Conservation (phyloP, 2,329 filamentous ascomycete species). For the Aureobasidium uvarum region DNA sequence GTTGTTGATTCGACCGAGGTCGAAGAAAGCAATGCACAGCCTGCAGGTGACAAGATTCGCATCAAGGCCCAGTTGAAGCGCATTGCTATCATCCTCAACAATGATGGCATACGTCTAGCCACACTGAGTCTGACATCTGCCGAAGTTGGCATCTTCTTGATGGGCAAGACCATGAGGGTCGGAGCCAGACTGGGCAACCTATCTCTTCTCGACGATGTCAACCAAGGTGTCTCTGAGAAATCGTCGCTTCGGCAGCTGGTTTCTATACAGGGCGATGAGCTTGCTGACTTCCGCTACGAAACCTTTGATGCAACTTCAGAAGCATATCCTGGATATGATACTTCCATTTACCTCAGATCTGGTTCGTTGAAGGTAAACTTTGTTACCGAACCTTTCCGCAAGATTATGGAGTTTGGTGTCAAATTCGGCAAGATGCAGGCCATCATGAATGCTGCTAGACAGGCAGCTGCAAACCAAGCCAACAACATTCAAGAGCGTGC, state of each 20-base stretch:
- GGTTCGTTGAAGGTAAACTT: slow-evolving; percentile 98
- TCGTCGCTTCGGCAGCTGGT: slow-evolving; percentile 83
- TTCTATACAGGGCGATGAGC: slow-evolving; percentile 90
- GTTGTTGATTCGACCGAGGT: slow-evolving; percentile 38
- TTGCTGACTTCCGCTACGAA: slow-evolving; percentile 96
- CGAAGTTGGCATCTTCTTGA: slow-evolving; percentile 84
- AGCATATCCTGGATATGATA: slow-evolving; percentile 90
- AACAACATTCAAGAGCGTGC: slow-evolving; percentile 89
- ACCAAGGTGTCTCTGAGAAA: slow-evolving; percentile 77
- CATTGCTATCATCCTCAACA: slow-evolving; percentile 92
- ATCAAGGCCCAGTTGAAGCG: slow-evolving; percentile 93
- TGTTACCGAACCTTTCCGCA: slow-evolving; percentile 92
- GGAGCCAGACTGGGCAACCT: slow-evolving; percentile 84
- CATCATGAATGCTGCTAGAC: slow-evolving; percentile 93
- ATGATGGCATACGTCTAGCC: slow-evolving; percentile 91
- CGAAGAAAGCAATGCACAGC: slow-evolving; percentile 32
- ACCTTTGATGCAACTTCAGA: slow-evolving; percentile 78
- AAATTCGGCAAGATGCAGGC: slow-evolving; percentile 99
- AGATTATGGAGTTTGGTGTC: slow-evolving; percentile 96
- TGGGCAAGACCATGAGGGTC: slow-evolving; percentile 81
- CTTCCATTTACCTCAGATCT: slow-evolving; percentile 82
- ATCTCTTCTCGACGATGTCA: slow-evolving; percentile 88
- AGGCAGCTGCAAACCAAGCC: slow-evolving; percentile 90
- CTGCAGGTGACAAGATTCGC: slow-evolving; percentile 71
- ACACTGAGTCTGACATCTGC: slow-evolving; percentile 91